A percentile compares a stretch with the other conserved stretches of the same genome.
phyloP scores from a whole-genome alignment of 805 yeast species.

The Teunomyces cretensis region DNA sequence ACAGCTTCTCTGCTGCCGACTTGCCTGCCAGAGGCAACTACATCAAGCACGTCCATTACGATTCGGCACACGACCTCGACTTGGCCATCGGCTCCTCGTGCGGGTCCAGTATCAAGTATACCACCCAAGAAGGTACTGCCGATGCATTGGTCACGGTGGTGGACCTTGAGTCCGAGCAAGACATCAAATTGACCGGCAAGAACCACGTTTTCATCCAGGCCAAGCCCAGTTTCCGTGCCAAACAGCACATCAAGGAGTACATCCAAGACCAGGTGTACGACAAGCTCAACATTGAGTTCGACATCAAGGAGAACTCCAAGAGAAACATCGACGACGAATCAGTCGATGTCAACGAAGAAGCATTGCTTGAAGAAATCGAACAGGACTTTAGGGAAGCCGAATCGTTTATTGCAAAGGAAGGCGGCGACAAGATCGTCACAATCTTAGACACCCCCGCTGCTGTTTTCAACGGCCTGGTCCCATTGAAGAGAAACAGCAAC shows the following conservation, averaged over 20 bases:
- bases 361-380: slow-evolving; percentile 22
- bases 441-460: slow-evolving; percentile 16
- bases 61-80: slow-evolving; percentile 16
- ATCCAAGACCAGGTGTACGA: slow-evolving; percentile 20
- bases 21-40: slow-evolving; percentile 8
- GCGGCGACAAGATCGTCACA: slow-evolving; percentile 16
- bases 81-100: slow-evolving; percentile 15
- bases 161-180: slow-evolving; percentile 19
- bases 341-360: slow-evolving; percentile 12
- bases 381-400: slow-evolving; percentile 34
- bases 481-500: slow-evolving; percentile 23
- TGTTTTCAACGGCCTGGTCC: not conserved
- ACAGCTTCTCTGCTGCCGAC: slow-evolving; percentile 12
- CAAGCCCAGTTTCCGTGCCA: slow-evolving; percentile 26
- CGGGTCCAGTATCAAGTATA: slow-evolving; percentile 2
- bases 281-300: slow-evolving; percentile 14
- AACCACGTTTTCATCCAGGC: slow-evolving; percentile 26
- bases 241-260: slow-evolving; percentile 21
- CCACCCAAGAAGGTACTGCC: slow-evolving; percentile 1
- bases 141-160: slow-evolving; percentile 8
- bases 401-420: slow-evolving; percentile 27
- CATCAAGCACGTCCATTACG: slow-evolving; percentile 21
- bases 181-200: slow-evolving; percentile 4
- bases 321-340: slow-evolving; percentile 18
- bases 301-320: slow-evolving; percentile 12